Percentiles rank a stretch among this genome's conserved stretches.
Evolutionary conservation across 225 moss, liverwort and hornwort species (phyloP).

Genomic region (Sphagnum contortum): DNA sequence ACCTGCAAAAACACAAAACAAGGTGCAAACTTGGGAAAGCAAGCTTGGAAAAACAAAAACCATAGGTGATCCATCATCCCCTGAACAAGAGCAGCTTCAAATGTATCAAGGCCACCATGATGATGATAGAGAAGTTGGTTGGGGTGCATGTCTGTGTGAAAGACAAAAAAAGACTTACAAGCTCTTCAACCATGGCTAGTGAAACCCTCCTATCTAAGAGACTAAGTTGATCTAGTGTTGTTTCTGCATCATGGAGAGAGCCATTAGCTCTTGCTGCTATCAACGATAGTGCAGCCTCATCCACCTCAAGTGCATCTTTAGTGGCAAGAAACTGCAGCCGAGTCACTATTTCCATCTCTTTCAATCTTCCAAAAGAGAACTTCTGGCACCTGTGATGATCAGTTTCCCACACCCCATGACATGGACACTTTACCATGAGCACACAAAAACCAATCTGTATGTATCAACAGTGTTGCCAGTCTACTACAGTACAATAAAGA

Average conservation of each 20-base stretch:
- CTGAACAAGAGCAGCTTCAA: too few relatives aligned
- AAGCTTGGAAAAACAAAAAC: neutral
- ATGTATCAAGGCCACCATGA: neutral
- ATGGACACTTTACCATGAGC: too few relatives aligned
- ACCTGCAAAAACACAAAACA: slow-evolving; percentile 30
- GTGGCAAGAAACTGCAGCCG: slow-evolving; percentile 40
- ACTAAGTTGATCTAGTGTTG: slow-evolving; percentile 71
- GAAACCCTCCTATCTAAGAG: slow-evolving; percentile 62
- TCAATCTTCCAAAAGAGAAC: slow-evolving; percentile 73
- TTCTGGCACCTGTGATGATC: slow-evolving; percentile 52
- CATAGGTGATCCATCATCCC: too few relatives aligned
- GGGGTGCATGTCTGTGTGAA: neutral
- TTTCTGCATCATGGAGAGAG: slow-evolving; percentile 76
- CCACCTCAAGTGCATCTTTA: slow-evolving; percentile 61
- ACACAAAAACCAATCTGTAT: too few relatives aligned
- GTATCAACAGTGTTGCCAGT: too few relatives aligned
- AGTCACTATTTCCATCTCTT: slow-evolving; percentile 63
- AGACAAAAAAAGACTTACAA: slow-evolving; percentile 27
- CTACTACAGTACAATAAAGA: too few relatives aligned
- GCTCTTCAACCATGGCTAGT: slow-evolving; percentile 73
- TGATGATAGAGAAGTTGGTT: neutral
- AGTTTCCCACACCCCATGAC: too few relatives aligned
- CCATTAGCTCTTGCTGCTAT: slow-evolving; percentile 72
- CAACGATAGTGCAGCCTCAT: slow-evolving; percentile 46
- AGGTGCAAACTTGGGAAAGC: neutral